Evolutionary conservation across 2,329 filamentous ascomycete species (phyloP).

Genomic region (Pezicula rhizophila): DNA sequence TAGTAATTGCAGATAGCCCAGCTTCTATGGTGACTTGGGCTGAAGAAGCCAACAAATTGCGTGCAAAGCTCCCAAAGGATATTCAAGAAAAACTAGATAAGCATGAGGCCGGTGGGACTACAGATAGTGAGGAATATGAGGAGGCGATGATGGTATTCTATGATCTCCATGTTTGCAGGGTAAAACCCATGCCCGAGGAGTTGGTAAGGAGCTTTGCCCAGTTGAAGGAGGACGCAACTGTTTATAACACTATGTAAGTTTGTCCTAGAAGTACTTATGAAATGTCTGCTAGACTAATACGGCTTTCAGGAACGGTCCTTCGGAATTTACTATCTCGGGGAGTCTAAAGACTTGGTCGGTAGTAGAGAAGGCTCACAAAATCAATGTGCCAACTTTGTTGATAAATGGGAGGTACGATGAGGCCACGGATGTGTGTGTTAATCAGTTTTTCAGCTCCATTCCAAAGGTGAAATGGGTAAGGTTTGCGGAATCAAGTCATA

Average conservation of each 20-base stretch:
- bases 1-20: conserved; percentile 30
- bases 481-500: conserved; percentile 21
- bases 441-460: conserved; percentile 31
- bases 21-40: conserved; percentile 23
- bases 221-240: conserved; percentile 21
- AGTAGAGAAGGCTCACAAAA: conserved; percentile 28
- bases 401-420: conserved; percentile 36
- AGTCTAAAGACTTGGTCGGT: conserved; percentile 34
- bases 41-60: conserved; percentile 15
- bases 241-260: conserved; percentile 22
- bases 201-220: conserved; percentile 13
- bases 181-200: conserved; percentile 12
- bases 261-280: not conserved
- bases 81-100: conserved; percentile 15
- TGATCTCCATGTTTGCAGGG: conserved; percentile 12
- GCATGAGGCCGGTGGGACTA: conserved; percentile 13
- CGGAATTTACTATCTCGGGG: conserved; percentile 33
- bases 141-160: conserved; percentile 14
- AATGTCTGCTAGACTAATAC: not conserved
- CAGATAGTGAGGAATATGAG: conserved; percentile 13
- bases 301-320: conserved; percentile 29
- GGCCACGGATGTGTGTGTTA: conserved; percentile 25
- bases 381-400: conserved; percentile 33
- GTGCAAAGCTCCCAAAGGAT: conserved; percentile 16
- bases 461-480: conserved; percentile 34